Evolutionary conservation across 2,329 filamentous ascomycete species (phyloP), one percentile per base, ranked within the genome.

Genomic region (Cercospora zeina): DNA sequence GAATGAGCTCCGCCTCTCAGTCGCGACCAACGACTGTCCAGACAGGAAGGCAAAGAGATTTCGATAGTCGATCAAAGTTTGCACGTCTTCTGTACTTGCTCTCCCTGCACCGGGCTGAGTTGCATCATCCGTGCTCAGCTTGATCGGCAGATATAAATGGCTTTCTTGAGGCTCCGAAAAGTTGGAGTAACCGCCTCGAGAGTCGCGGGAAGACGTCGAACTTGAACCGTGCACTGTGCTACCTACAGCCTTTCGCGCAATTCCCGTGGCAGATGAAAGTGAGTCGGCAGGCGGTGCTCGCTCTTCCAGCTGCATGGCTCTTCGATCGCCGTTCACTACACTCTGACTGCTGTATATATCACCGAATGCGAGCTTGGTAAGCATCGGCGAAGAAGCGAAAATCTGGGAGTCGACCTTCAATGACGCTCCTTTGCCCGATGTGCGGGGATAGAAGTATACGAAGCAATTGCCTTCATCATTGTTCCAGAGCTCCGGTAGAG

Each of bases 31-130:
- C 1, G 84, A 83, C 68, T 86, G 83, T 3, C 85, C 85, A n/a
- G 83, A 76, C 1, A 88, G 76, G 68, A 88, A 88, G 4, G 85
- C 83, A 71, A 88, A 86, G 58, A 87, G 78, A 69, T 88, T 88
- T 56, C 85, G 83, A 69, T 85, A 84, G 11, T 84, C 77, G 7
- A 88, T 73, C 34, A 88, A 73, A 0, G 80, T 82, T 63, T 87
- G 71, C 7, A 82, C 74, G 68, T 87, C 85, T 37, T 74, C 83
- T 77, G 34, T 67, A 72, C 70, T 51, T 72, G 64, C 66, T 70
- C 69, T 76, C 69, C 16, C 67, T 56, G 57, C 62, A 24, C 36
- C 58, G 45, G 62, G 53, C 9, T 62, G 49, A 74, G 65, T 58
- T 68, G 66, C 59, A 42, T 68, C 70, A 67, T 86, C 83, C 37